Base-by-base conservation (phyloP, 139 green algal species). In the Gonium pectorale region DNA sequence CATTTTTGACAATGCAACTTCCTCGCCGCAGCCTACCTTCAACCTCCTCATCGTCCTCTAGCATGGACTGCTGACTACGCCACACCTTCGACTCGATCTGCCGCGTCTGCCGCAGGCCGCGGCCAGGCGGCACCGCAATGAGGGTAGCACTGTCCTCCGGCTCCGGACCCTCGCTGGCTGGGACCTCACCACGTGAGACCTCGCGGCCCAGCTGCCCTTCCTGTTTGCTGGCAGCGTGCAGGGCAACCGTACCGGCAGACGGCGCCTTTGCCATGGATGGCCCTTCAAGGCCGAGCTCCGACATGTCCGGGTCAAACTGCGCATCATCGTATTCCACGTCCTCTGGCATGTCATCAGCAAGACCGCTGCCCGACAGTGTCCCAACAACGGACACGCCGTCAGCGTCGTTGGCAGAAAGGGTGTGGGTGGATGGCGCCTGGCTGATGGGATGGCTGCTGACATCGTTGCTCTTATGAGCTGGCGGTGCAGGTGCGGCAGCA, bases 361-460 rank as follows among this genome's bases (percentile, higher is more conserved):
- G n/a, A n/a, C n/a, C n/a, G n/a, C n/a, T n/a, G n/a, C n/a, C n/a
- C n/a, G n/a, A n/a, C n/a, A n/a, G n/a, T n/a, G n/a, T n/a, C n/a
- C n/a, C n/a, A n/a, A n/a, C n/a, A n/a, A n/a, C n/a, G n/a, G n/a
- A n/a, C n/a, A n/a, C n/a, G n/a, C n/a, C n/a, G n/a, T n/a, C n/a
- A n/a, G n/a, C n/a, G n/a, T n/a, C n/a, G n/a, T n/a, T n/a, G n/a
- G n/a, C n/a, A n/a, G n/a, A n/a, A n/a, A n/a, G n/a, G n/a, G n/a
- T n/a, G n/a, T n/a, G n/a, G n/a, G n/a, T n/a, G 3, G 59, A 62
- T 0, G 60, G 29, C 13, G 74, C 59, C 74, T 82, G 74, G 59
- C 74, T 82, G 74, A 82, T 82, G 40, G 74, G 74, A n/a, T 82
- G 74, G 59, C 74, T 82, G 15, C 8, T n/a, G n/a, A n/a, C n/a